These are phyloP conservation scores for Conticribra weissflogii DNA, from an alignment of 108 stramenopile species.

Conservation along the genomic window DNA sequence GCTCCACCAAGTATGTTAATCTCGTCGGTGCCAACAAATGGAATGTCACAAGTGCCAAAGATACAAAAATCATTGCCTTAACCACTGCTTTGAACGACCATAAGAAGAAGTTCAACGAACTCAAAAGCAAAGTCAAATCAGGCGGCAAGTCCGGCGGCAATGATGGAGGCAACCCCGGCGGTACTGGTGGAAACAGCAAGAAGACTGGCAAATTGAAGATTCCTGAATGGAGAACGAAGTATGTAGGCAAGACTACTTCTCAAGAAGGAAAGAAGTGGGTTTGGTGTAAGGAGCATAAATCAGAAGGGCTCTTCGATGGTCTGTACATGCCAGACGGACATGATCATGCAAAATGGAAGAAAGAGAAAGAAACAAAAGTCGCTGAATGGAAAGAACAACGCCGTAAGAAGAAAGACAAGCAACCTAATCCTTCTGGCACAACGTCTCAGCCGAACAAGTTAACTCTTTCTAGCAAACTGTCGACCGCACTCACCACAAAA, in stretches of 20 bases:
- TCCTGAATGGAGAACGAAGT: neutral
- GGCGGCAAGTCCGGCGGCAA: no score
- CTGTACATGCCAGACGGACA: slow-evolving; percentile 20
- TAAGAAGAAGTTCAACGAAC: no score
- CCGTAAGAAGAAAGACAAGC: neutral
- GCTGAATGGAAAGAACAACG: neutral
- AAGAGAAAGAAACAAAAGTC: slow-evolving; percentile 1
- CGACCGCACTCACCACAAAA: neutral
- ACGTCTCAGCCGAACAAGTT: neutral
- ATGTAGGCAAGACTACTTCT: slow-evolving; percentile 3
- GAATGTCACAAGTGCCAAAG: neutral
- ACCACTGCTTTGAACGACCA: no score
- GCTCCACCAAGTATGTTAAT: neutral
- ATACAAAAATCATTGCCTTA: no score
- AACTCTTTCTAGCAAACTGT: neutral
- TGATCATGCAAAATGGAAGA: slow-evolving; percentile 10
- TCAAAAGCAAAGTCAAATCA: no score
- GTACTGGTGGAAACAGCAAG: no score
- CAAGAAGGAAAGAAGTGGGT: neutral
- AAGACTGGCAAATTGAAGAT: neutral
- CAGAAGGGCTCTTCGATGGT: neutral
- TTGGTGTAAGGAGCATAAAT: slow-evolving; percentile 11
- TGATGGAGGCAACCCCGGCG: no score
- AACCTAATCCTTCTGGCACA: neutral
- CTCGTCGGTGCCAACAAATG: neutral